A percentile compares a stretch with the other conserved stretches of the same genome.
phyloP scores from a whole-genome alignment of 129 eudicot species.

The Chrysanthemum seticuspe region DNA sequence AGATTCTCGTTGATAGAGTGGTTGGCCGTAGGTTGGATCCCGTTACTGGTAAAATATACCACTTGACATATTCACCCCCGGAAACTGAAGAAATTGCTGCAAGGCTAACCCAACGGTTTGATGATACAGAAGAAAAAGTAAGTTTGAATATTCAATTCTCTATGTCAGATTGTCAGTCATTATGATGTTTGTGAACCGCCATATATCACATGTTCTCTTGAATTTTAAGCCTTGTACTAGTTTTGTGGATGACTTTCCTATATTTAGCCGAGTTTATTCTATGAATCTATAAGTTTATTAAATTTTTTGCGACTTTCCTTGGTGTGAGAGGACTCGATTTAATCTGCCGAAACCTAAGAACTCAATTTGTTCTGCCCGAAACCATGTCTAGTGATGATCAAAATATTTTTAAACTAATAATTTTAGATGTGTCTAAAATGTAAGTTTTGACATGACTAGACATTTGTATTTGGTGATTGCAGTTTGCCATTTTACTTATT shows the following conservation, averaged over 20 bases:
- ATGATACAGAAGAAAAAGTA: constrained; percentile 96
- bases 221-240: background rate
- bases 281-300: too few species aligned
- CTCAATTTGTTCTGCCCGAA: too few species aligned
- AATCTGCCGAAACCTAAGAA: too few species aligned
- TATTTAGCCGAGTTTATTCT: background rate
- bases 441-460: too few species aligned
- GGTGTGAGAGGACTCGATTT: too few species aligned
- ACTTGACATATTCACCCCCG: constrained; percentile 92
- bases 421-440: too few species aligned
- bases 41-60: constrained; percentile 93
- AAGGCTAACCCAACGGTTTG: constrained; percentile 96
- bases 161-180: background rate
- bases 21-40: constrained; percentile 98
- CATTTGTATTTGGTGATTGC: too few species aligned
- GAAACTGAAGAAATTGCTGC: constrained; percentile 95
- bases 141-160: constrained; percentile 2
- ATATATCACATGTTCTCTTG: background rate
- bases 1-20: constrained; percentile 90
- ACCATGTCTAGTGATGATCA: too few species aligned
- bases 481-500: too few species aligned
- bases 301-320: too few species aligned
- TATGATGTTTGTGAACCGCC: background rate
- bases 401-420: too few species aligned
- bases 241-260: background rate